Conservation (phyloP, 768 basidiomycete species). For the Peribolospora baueri region DNA sequence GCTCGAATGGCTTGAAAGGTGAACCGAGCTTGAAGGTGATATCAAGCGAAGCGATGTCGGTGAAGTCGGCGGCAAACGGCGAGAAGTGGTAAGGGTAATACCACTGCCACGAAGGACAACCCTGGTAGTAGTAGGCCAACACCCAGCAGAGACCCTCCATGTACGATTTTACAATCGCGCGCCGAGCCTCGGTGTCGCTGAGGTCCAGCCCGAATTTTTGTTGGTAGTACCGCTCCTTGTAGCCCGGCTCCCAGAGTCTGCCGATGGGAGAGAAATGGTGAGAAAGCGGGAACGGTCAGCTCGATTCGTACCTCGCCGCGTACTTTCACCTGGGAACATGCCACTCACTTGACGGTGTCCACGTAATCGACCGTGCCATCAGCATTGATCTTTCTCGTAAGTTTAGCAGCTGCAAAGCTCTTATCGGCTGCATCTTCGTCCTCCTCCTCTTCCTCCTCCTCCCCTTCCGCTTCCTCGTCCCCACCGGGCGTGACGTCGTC, state of each 20-base stretch:
- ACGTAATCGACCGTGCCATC: constrained; percentile 88
- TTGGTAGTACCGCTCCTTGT: constrained; percentile 78
- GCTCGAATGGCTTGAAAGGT: constrained; percentile 92
- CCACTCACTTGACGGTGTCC: constrained; percentile 63
- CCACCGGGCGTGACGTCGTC: not conserved
- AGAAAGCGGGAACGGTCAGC: not conserved
- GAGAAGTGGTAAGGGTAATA: constrained; percentile 97
- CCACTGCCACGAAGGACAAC: constrained; percentile 55
- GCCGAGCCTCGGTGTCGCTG: constrained; percentile 34
- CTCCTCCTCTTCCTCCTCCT: constrained; percentile 8
- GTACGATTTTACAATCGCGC: constrained; percentile 56
- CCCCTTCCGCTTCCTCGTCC: constrained; percentile 7
- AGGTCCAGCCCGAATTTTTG: constrained; percentile 67
- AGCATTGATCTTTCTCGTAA: constrained; percentile 4
- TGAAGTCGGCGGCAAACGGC: constrained; percentile 87
- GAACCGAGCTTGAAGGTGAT: constrained; percentile 48
- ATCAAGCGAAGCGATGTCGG: constrained; percentile 48
- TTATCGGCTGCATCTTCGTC: constrained; percentile 9
- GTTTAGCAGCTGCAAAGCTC: constrained; percentile 4
- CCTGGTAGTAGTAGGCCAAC: constrained; percentile 91
- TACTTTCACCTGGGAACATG: not conserved
- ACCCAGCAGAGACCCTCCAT: constrained; percentile 93
- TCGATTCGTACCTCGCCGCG: not conserved
- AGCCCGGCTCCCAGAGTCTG: constrained; percentile 89
- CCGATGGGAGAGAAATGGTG: not conserved